These are phyloP conservation scores for Malassezia caprae DNA, from an alignment of 1,284 basidiomycete species.

Conservation along the genomic window DNA sequence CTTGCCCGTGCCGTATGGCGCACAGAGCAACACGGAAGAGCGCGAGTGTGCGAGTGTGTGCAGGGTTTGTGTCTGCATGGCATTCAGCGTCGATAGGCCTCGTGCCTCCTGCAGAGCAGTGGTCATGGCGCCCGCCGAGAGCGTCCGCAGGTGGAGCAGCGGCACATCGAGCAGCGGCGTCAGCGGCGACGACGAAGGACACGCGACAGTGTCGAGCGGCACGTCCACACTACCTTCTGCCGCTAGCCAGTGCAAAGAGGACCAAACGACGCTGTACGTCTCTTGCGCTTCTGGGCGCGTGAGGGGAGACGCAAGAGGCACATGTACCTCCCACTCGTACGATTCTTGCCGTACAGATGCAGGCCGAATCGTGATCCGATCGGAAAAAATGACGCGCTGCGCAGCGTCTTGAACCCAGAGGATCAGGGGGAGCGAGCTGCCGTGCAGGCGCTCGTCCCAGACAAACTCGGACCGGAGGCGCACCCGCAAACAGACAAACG, in stretches of 20 bases:
- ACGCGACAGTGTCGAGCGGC: slow-evolving; percentile 64
- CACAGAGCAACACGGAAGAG: slow-evolving; percentile 67
- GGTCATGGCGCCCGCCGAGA: slow-evolving; percentile 49
- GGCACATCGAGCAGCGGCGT: slow-evolving; percentile 70
- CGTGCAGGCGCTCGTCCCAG: slow-evolving; percentile 75
- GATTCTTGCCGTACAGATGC: slow-evolving; percentile 53
- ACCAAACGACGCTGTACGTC: slow-evolving; percentile 55
- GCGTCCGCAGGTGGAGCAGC: slow-evolving; percentile 56
- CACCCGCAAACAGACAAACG: slow-evolving; percentile 70
- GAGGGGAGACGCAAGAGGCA: slow-evolving; percentile 52
- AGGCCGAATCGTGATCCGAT: slow-evolving; percentile 49
- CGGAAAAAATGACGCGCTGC: slow-evolving; percentile 70
- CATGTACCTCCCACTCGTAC: slow-evolving; percentile 59
- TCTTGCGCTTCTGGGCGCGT: slow-evolving; percentile 16
- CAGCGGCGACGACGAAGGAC: slow-evolving; percentile 60
- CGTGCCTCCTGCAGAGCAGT: slow-evolving; percentile 31
- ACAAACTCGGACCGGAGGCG: slow-evolving; percentile 62
- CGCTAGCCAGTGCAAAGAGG: slow-evolving; percentile 89
- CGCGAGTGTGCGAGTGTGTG: slow-evolving; percentile 70
- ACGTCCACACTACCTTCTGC: slow-evolving; percentile 67
- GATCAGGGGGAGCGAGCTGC: slow-evolving; percentile 76
- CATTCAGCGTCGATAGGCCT: slow-evolving; percentile 60
- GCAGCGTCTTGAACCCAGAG: slow-evolving; percentile 87
- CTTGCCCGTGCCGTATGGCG: slow-evolving; percentile 73
- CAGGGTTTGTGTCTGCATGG: slow-evolving; percentile 78